A percentile compares a stretch with the other conserved stretches of the same genome.
Conservation (phyloP, 441 rosid genomes). For the Croton setiger region DNA sequence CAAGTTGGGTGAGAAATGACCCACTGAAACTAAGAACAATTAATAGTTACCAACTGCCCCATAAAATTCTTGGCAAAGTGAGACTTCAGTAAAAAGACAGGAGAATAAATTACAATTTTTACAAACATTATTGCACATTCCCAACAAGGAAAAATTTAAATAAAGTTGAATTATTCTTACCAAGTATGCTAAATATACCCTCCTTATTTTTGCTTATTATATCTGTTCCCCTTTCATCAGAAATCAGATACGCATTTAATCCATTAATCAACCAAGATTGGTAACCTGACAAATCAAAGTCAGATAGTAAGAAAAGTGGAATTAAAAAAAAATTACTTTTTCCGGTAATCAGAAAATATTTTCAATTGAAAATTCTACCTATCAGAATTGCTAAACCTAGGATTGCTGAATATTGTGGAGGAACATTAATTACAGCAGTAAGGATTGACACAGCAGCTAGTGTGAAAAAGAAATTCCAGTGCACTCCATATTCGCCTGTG, state of each 20-base stretch:
- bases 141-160: neutral
- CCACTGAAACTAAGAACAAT: too few species aligned
- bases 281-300: conserved; percentile 53
- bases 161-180: conserved; percentile 34
- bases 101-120: neutral
- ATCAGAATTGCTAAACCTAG: conserved; percentile 59
- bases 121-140: neutral
- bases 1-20: too few species aligned
- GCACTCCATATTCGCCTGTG: conserved; percentile 79
- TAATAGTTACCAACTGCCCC: neutral
- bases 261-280: conserved; percentile 67
- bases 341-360: conserved; percentile 14
- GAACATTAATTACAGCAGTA: conserved; percentile 55
- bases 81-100: neutral
- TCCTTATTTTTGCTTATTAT: conserved; percentile 84
- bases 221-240: conserved; percentile 63
- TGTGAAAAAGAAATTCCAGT: conserved; percentile 96
- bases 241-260: conserved; percentile 64
- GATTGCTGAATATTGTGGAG: conserved; percentile 67
- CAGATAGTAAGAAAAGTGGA: conserved; percentile 14
- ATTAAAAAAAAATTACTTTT: conserved; percentile 3
- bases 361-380: conserved; percentile 37
- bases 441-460: conserved; percentile 77
- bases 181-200: conserved; percentile 77
- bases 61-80: neutral